phyloP scores from a whole-genome alignment of 805 yeast species.

The Starmerella potacharoeniae region DNA sequence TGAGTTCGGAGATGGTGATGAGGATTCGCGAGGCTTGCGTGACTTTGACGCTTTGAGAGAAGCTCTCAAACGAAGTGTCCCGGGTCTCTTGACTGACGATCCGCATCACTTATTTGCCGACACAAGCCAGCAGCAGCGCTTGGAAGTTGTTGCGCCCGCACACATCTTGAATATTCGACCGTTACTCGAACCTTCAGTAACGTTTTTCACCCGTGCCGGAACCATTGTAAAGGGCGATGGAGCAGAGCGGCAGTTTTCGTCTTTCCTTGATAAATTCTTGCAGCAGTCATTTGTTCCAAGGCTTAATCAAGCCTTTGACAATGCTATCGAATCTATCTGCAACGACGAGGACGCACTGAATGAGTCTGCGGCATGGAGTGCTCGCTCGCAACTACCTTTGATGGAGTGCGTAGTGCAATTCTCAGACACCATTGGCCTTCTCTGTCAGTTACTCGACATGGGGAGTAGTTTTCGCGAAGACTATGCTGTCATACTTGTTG shows the following conservation, averaged over 20 bases:
- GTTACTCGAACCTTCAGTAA: constrained; percentile 58
- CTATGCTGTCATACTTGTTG: constrained; percentile 34
- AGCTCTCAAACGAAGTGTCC: constrained; percentile 52
- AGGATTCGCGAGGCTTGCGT: constrained; percentile 24
- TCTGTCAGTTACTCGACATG: constrained; percentile 48
- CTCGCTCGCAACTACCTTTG: constrained; percentile 26
- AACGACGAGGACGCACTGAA: constrained; percentile 33
- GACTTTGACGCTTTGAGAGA: constrained; percentile 34
- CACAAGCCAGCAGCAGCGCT: constrained; percentile 15
- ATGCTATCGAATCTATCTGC: constrained; percentile 41
- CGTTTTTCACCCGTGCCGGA: constrained; percentile 52
- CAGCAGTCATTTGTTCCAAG: constrained; percentile 50
- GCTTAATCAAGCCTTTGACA: constrained; percentile 44
- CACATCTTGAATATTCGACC: constrained; percentile 71
- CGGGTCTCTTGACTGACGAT: constrained; percentile 47
- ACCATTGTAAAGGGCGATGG: constrained; percentile 33
- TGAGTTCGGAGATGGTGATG: constrained; percentile 24
- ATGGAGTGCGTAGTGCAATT: constrained; percentile 38
- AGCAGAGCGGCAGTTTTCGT: constrained; percentile 11
- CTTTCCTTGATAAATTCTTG: constrained; percentile 55
- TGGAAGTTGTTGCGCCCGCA: constrained; percentile 32
- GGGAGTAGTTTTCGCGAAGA: constrained; percentile 47
- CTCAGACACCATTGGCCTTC: constrained; percentile 36
- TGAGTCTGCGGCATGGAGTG: constrained; percentile 25
- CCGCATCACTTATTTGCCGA: constrained; percentile 21